Percentiles rank a stretch among this genome's conserved stretches.
Conservation (phyloP, 352 stramenopile genomes). For the Blastocystis sp. region DNA sequence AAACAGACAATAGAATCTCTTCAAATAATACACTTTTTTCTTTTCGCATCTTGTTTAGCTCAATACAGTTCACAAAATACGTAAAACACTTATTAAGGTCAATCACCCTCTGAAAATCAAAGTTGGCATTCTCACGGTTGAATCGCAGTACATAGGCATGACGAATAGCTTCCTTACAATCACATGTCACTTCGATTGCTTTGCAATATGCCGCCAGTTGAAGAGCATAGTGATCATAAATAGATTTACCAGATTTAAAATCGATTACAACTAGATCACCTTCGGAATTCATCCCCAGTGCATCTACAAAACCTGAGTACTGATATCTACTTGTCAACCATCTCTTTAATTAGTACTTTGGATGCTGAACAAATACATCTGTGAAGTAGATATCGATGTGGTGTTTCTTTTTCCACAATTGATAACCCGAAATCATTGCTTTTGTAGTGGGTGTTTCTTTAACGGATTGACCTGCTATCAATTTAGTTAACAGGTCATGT, state of each 20-base stretch:
- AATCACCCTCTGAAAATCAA: constrained; percentile 12
- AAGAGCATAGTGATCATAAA: constrained; percentile 42
- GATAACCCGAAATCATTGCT: constrained; percentile 1
- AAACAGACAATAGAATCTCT: constrained; percentile 18
- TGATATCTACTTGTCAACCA: neutral
- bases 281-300: neutral
- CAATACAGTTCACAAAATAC: constrained; percentile 37
- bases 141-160: constrained; percentile 28
- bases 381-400: constrained; percentile 43
- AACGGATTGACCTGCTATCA: neutral
- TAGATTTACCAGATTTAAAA: constrained; percentile 42
- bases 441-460: neutral
- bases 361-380: constrained; percentile 41
- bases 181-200: neutral
- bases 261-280: constrained; percentile 15
- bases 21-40: neutral
- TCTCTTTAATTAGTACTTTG: neutral
- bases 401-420: constrained; percentile 28
- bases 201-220: constrained; percentile 61
- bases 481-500: neutral
- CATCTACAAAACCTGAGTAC: constrained; percentile 43
- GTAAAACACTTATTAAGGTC: constrained; percentile 17
- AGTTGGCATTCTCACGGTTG: neutral
- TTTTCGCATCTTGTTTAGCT: neutral
- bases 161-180: neutral